Evolutionary conservation across 73 alveolate genomes (phyloP), one percentile per base, ranked within the genome.

Genomic region (Tetrahymena thermophila): DNA sequence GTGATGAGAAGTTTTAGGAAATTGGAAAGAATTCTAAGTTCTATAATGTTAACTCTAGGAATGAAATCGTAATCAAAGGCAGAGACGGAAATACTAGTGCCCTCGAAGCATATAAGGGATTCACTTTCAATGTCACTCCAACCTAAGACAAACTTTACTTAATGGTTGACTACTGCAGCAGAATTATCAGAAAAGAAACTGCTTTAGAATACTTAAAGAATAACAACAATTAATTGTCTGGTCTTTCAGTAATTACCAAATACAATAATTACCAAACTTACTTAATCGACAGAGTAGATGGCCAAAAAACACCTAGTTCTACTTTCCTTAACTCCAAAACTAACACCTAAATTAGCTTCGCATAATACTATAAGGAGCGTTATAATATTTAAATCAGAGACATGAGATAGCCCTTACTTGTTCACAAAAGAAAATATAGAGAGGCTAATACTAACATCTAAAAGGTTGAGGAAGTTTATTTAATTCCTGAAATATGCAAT

Each of bases 401-500:
- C 50, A 94, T 84, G 37, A 97, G 95, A 57, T 97, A 97, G 94
- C 98, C 98, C 38, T 85, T 97, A 28, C 95, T 97, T 40, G 96
- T 56, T 23, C 85, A 84, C 28, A 95, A 96, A 34, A 95, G 94
- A 84, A 97, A 97, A 40, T 96, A 85, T 35, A 96, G 96, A 96
- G 94, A 95, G 23, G 96, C 97, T 37, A 84, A 95, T 37, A 95
- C 94, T 9, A 56, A 56, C 14, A 34, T 23, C 10, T 16, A 56
- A 35, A 85, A 8, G 55, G 6, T 23, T 23, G 56, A 97, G 96
- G 95, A 96, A 98, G 93, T 98, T 40, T 96, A 96, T 56, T 97
- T 98, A 56, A 97, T 98, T 34, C 99, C 99, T 31, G 99, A 98
- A 94, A 96, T 98, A 28, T 98, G 99, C 85, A 93, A 94, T 35